Base-by-base conservation (phyloP, 164 flowering plant species). In the Umbilicus rupestris region DNA sequence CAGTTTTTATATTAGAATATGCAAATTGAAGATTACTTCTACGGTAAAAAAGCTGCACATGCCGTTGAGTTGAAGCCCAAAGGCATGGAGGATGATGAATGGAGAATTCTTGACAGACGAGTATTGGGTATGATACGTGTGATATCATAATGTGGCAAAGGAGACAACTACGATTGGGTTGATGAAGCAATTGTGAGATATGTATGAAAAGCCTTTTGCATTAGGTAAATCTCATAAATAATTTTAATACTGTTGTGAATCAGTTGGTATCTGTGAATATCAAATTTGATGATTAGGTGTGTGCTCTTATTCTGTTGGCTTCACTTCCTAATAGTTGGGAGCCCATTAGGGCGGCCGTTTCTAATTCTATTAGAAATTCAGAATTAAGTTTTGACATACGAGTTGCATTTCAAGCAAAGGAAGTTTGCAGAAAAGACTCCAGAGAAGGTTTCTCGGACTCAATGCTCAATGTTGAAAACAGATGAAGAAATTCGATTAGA, bases 281-380 rank as follows among this genome's bases (percentile, higher is more conserved):
- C 49, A 28, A 49, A 14, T 66, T 67, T 37, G 64, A 57, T 31
- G 63, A 55, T 57, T 63, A 67, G 64, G 11, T 67, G 10, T 33
- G 12, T 28, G 39, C 20, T 14, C 15, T 31, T 2, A 15, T 31
- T 15, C 11, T 62, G 28, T 35, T 62, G 2, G 41, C 42, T 6
- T 62, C 20, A 15, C 9, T 62, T 20, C 24, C 64, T 0, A 9
- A 62, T 28, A 11, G 39, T 30, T 62, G 42, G 44, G n/a, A 31
- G 10, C 12, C 26, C 5, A 62, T 35, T 6, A 20, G n/a, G 15
- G 30, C 22, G 39, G 42, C 22, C 9, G 8, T 62, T 0, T 22
- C 0, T 9, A 57, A 57, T 57, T 57, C 31, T 26, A 3, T 7
- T 26, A 39, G 42, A 1, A 14, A 15, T 3, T 15, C 16, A 2